Evolutionary conservation across 2,329 filamentous ascomycete genomes (phyloP), one percentile per base, ranked within the genome.

Genomic region (Geosmithia flava): DNA sequence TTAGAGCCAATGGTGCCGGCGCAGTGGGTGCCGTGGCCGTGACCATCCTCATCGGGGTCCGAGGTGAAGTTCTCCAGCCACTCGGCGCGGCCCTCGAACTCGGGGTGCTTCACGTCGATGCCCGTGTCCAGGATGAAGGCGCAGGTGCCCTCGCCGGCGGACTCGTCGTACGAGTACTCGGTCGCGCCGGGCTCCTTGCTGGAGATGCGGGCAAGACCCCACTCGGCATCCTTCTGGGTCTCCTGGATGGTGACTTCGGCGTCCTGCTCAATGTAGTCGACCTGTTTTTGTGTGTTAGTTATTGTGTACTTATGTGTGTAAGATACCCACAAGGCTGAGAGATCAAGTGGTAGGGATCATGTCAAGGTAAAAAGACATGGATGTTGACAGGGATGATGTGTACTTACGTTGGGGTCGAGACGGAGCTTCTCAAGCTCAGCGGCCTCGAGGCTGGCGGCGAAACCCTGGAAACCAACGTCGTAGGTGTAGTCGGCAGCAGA

Each of bases 91-190:
- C 54, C 55, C 10, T 51, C 55, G 27, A 61, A 61, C 17, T 61
- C 64, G 6, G 53, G 53, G 54, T 68, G 65, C 3, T 53, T 52
- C 2, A 54, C 40, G 30, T 53, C 56, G 52, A 68, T 65, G n/a
- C 68, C 68, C 13, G 68, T 66, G 55, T 71, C 68, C 44, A 71
- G 61, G 41, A 71, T 60, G 52, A 70, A 71, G 20, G 61, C 62
- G 30, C 61, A 69, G 7, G 62, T 62, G 16, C 61, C 65, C 46
- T 56, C 53, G 29, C 65, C 68, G 1, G 62, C 62, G 16, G 50
- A 58, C 2, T 56, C 54, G 49, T 68, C 62, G 51, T 62, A 68
- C 46, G 53, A 51, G 53, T 65, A 68, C 15, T 51, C 51, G 7
- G 55, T 57, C 2, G 49, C 46, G 15, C 55, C 55, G 2, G 57